Base-by-base conservation (phyloP, 306 rosid genomes). In the Medicago lupulina region DNA sequence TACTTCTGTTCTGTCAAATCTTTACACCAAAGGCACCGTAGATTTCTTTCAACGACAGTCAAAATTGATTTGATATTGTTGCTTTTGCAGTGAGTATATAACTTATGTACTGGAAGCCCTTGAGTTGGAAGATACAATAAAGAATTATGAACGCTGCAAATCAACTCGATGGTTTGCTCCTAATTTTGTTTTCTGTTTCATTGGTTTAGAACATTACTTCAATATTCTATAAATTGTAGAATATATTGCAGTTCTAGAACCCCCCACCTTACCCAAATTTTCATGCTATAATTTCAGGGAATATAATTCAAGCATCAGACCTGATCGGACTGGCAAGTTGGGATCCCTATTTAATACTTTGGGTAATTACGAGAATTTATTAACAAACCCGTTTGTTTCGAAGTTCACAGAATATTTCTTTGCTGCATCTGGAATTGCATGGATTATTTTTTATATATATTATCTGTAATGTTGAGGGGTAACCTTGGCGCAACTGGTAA, bases 161-260 rank as follows among this genome's bases (percentile, higher is more conserved):
- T 88, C 94, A 68, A 94, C 95, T 79, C 96, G 96, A 87, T 94
- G 98, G 98, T 94, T 68, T 88, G 88, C 82, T 83, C 62, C 85
- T 59, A 57, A 69, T 75, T 69, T 67, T 40, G 16, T 50, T 41
- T 78, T 67, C 46, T 50, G 73, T 10, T n/a, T 43, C 25, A 18
- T 23, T 67, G 71, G 78, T 50, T 47, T 54, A 5, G 67, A 43
- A 61, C 57, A 58, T n/a, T 11, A 38, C 51, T 57, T 58, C 34
- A 40, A 61, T 66, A 44, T 76, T 43, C 46, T 61, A 57, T 19
- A 34, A 34, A 34, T 34, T 34, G 38, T 34, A 34, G 38, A 34
- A 34, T 34, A 67, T 70, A 51, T 43, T 66, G n/a, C 75, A 66
- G 58, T 83, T 75, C 76, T 60, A 36, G 58, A 61, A 61, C 43